These are phyloP conservation scores for Lactarius vividus DNA, from an alignment of 768 basidiomycete genomes.

Conservation along the genomic window DNA sequence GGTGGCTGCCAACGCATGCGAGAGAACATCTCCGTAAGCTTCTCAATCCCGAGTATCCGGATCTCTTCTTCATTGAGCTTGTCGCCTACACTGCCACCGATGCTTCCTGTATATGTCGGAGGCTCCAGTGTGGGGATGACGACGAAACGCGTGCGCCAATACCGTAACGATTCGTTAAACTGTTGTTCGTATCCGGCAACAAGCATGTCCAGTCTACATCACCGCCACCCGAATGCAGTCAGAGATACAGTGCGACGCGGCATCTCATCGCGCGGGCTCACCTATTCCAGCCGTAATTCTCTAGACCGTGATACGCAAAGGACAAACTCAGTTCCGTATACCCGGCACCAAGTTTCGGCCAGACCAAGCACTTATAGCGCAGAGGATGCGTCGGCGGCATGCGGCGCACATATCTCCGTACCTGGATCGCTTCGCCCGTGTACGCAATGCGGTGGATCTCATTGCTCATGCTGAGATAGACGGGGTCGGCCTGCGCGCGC, in stretches of 20 bases:
- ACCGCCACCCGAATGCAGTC: background rate
- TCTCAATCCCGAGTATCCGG: constrained; percentile 85
- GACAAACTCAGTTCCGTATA: constrained; percentile 77
- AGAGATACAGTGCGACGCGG: background rate
- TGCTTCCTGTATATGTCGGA: constrained; percentile 43
- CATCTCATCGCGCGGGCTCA: constrained; percentile 33
- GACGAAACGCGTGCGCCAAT: constrained; percentile 93
- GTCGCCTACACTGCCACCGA: constrained; percentile 62
- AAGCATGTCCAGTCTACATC: constrained; percentile 73
- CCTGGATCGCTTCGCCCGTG: constrained; percentile 86
- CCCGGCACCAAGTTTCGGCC: constrained; percentile 86
- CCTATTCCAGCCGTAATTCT: constrained; percentile 88
- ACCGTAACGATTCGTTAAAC: constrained; percentile 78
- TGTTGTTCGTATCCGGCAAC: constrained; percentile 79
- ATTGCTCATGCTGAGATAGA: constrained; percentile 93
- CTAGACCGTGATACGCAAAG: constrained; percentile 75
- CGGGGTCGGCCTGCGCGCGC: constrained; percentile 58
- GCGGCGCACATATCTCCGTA: constrained; percentile 78
- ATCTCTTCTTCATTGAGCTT: constrained; percentile 82
- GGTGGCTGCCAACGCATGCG: constrained; percentile 76
- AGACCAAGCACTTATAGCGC: constrained; percentile 86
- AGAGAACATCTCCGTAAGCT: constrained; percentile 84
- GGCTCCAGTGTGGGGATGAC: constrained; percentile 83
- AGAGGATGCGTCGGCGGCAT: constrained; percentile 62
- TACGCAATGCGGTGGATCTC: constrained; percentile 93